Conservation (phyloP, 306 rosid species). For the Trifolium dubium region DNA sequence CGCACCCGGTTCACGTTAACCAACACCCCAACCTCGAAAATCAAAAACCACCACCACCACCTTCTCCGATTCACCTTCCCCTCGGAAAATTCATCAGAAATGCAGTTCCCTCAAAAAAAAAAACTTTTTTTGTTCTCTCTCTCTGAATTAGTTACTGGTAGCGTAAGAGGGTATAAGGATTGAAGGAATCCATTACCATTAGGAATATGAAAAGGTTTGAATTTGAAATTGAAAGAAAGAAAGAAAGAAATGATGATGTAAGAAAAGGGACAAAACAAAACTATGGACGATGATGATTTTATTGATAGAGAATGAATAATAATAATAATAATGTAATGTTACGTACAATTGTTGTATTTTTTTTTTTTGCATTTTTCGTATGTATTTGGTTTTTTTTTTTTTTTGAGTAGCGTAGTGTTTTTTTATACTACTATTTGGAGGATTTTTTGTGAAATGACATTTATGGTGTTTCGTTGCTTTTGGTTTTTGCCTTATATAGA, state of each 20-base stretch:
- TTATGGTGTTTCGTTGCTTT: neutral
- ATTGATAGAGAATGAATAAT: neutral
- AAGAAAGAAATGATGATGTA: conserved; percentile 10
- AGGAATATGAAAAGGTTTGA: neutral
- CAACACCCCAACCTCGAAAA: conserved; percentile 7
- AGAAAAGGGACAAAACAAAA: neutral
- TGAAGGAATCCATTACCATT: neutral
- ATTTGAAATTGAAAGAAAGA: neutral
- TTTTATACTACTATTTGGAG: neutral
- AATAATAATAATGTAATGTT: neutral
- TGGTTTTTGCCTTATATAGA: neutral
- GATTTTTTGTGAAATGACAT: neutral
- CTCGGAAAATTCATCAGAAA: neutral
- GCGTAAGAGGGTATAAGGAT: neutral
- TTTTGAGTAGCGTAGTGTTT: neutral
- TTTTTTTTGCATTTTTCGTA: neutral
- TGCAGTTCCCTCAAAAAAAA: neutral
- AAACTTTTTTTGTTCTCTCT: neutral
- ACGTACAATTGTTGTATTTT: neutral
- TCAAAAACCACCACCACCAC: neutral
- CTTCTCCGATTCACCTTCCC: conserved; percentile 13
- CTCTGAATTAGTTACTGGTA: neutral
- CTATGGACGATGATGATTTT: conserved; percentile 16
- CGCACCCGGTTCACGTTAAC: conserved; percentile 47
- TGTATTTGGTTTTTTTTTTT: neutral